Conservation (phyloP, 2,329 filamentous ascomycete species). For the Fusarium oxysporum region DNA sequence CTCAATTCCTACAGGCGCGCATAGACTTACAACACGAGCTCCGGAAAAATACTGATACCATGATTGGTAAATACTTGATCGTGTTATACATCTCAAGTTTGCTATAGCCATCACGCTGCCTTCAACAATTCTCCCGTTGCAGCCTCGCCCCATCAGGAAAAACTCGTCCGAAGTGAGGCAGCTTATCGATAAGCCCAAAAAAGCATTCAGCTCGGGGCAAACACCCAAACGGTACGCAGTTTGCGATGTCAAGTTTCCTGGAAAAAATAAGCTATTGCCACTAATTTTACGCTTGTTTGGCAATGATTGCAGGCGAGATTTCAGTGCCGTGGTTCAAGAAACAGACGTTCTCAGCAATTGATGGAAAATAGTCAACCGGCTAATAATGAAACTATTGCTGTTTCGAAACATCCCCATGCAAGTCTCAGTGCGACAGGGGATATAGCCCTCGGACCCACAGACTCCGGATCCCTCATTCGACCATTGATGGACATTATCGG, state of each 20-base stretch:
- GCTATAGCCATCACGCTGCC: neutral
- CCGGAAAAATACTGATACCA: neutral
- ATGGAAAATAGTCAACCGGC: slow-evolving; percentile 12
- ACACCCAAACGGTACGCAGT: neutral
- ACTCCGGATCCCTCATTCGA: slow-evolving; percentile 19
- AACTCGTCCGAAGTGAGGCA: neutral
- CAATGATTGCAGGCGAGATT: slow-evolving; percentile 8
- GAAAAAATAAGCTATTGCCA: neutral
- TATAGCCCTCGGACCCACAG: slow-evolving; percentile 13
- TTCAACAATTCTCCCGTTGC: neutral
- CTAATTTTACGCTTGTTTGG: neutral
- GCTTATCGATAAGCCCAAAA: neutral
- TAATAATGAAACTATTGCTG: slow-evolving; percentile 19
- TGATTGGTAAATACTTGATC: neutral
- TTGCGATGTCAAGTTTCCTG: neutral
- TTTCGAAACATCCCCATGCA: slow-evolving; percentile 21
- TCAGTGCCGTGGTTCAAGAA: neutral
- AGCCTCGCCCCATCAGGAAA: neutral
- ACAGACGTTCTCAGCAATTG: neutral
- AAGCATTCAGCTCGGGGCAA: neutral
- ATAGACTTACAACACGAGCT: neutral
- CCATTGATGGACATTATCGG: neutral
- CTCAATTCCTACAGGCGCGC: slow-evolving; percentile 14
- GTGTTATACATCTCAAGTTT: neutral
- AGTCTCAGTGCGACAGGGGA: slow-evolving; percentile 2